These are phyloP conservation scores for Russula abietina DNA, from an alignment of 768 basidiomycete genomes.

Conservation along the genomic window DNA sequence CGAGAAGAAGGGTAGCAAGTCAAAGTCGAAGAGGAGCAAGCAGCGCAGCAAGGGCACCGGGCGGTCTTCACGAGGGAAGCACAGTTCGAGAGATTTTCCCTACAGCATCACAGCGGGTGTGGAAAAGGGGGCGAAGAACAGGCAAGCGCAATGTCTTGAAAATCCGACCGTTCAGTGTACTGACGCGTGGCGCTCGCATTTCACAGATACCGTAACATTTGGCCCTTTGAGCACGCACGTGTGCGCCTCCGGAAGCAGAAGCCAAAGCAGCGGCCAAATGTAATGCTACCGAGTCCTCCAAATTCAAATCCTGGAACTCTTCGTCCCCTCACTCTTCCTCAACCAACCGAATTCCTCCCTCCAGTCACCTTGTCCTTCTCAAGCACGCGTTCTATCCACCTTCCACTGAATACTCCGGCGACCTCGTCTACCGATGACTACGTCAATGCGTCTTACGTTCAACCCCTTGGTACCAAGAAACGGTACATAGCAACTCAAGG, in stretches of 20 bases:
- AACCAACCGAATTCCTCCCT: constrained; percentile 21
- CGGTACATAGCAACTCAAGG: constrained; percentile 96
- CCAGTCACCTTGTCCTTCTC: constrained; percentile 9
- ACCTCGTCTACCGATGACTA: constrained; percentile 61
- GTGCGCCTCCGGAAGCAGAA: constrained; percentile 50
- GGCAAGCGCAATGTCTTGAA: constrained; percentile 41
- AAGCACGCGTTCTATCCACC: constrained; percentile 9
- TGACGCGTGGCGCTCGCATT: constrained; percentile 4
- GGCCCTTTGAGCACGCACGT: constrained; percentile 94
- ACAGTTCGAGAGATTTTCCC: constrained; percentile 45
- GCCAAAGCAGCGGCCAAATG: constrained; percentile 7
- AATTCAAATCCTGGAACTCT: constrained; percentile 13
- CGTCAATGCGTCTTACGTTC: constrained; percentile 91
- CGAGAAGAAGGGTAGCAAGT: constrained; percentile 18
- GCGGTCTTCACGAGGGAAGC: constrained; percentile 18
- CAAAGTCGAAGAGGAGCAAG: constrained; percentile 27
- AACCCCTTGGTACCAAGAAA: constrained; percentile 73
- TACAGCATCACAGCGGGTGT: constrained; percentile 94
- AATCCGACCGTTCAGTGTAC: background rate
- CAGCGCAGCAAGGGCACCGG: constrained; percentile 20
- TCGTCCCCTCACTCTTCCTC: constrained; percentile 16
- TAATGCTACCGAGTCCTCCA: constrained; percentile 2
- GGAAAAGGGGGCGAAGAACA: constrained; percentile 90
- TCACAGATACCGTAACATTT: constrained; percentile 86
- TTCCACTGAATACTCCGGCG: constrained; percentile 19